Conservation (phyloP, 1,139 yeast genomes). For the Debaryomyces singareniensis region DNA sequence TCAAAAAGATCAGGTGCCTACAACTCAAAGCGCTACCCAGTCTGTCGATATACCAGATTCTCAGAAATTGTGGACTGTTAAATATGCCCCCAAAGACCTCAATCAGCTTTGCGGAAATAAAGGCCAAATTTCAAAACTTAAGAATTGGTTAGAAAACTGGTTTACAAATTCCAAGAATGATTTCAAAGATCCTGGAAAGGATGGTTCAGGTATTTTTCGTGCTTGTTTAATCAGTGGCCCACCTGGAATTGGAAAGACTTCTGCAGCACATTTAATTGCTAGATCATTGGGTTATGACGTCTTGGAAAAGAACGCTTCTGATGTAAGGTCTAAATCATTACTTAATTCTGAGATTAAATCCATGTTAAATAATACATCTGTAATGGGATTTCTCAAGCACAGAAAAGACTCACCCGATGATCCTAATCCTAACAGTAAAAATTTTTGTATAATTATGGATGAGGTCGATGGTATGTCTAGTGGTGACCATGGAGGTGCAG, state of each 20-base stretch:
- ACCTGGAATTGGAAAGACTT: constrained; percentile 80
- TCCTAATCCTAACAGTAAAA: constrained; percentile 31
- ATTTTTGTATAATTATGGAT: constrained; percentile 86
- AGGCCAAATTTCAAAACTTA: constrained; percentile 59
- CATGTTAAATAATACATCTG: constrained; percentile 75
- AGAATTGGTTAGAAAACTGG: constrained; percentile 79
- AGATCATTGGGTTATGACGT: constrained; percentile 63
- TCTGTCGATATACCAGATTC: constrained; percentile 32
- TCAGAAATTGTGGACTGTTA: constrained; percentile 84
- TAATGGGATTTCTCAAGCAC: constrained; percentile 65
- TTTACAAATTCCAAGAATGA: constrained; percentile 47
- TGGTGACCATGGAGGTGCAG: constrained; percentile 98
- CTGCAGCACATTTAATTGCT: constrained; percentile 73
- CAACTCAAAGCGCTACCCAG: constrained; percentile 5
- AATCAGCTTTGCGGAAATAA: constrained; percentile 90
- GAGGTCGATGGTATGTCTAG: constrained; percentile 99
- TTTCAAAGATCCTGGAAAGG: constrained; percentile 52
- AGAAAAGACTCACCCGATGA: constrained; percentile 17
- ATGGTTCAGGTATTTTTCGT: constrained; percentile 60
- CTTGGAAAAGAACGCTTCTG: constrained; percentile 77
- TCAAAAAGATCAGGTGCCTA: constrained; percentile 31
- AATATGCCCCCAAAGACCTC: constrained; percentile 76
- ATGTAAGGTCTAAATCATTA: constrained; percentile 78
- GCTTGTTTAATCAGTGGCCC: constrained; percentile 86
- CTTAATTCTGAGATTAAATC: constrained; percentile 64